Evolutionary conservation across 1,139 yeast genomes (phyloP), one percentile per base, ranked within the genome.

Genomic region (Ogataea hybrid): DNA sequence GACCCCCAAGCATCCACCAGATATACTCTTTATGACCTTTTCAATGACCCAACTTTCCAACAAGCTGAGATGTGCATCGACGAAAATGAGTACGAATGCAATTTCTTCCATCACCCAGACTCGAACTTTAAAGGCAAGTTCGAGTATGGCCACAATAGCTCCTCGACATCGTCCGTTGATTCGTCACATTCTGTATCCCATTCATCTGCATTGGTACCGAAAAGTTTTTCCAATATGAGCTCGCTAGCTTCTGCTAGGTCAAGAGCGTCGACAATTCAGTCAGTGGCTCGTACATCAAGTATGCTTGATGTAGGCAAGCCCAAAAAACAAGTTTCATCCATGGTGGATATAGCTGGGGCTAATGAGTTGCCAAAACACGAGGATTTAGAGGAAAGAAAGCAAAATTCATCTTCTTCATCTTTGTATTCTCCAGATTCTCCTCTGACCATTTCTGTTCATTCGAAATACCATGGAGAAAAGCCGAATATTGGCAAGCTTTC

Each of bases 1-100:
- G 89, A 84, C 58, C 87, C 88, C 11, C 68, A 76, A 17, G 67
- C 73, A 0, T 57, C 55, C 2, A 65, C 77, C 11, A 69, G 94
- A 47, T 83, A 81, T 59, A 69, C 75, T 17, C 55, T 84, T 53
- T 72, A 71, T 3, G 72, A 71, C 35, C 64, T 84, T 31, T 77
- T 81, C 48, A 47, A 46, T 22, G 92, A 84, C 56, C 82, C 85
- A 2, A 81, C 87, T 79, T 83, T 84, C 59, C 67, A 64, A 39
- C 52, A 64, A 17, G 67, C 82, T 47, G 89, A 81, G 52, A 78
- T 81, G 72, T 84, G 92, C 61, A 51, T 76, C 25, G 70, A 72
- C 52, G 86, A 81, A 57, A 70, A 69, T 48, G 72, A 70, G 2
- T 77, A 75, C 44, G 80, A 73, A 53, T 59, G 60, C 31, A 72